Base-by-base conservation (phyloP, 768 basidiomycete genomes). In the Amanita inopinata region DNA sequence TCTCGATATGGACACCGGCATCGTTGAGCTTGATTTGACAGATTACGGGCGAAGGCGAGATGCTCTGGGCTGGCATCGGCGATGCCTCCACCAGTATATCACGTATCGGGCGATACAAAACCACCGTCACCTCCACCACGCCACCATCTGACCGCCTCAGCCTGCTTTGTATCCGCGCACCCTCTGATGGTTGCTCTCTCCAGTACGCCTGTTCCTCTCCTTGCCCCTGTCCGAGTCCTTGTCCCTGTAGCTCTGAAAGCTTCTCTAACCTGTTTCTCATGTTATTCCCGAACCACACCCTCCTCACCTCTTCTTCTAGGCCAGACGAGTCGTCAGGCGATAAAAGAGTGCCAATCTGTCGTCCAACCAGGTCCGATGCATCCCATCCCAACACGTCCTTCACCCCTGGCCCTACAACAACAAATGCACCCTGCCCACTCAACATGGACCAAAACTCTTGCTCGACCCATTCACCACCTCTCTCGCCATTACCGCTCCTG, bases 371-470 rank as follows among this genome's bases (percentile, higher is more conserved):
- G 40, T 81, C 80, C 7, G 63, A 64, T 3, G 62, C 57, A 28
- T 64, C 61, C 73, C 74, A 82, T 6, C 81, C 86, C 3, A 90
- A 70, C 8, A 91, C 65, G 52, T 83, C 77, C 48, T 66, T 58
- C 38, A 77, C 66, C 2, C 66, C 72, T 1, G 60, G 54, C 5
- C 75, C 73, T 1, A 71, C 68, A 19, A 70, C 66, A 10, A 80
- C 57, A 39, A 82, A 64, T 3, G 73, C 69, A 4, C 72, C 66
- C 44, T 63, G 40, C 4, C 58, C 46, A 47, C 68, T 63, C 30
- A 76, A 43, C 63, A 65, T 58, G 7, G 73, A 79, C 83, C 78
- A 84, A 43, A 76, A 73, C 51, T 67, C 67, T 40, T 35, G 20
- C 45, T 43, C 15, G 25, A 20, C 19, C 38, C 40, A 41, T 39